Base-by-base conservation (phyloP, 2,329 filamentous ascomycete species). In the Coniochaeta sp. region DNA sequence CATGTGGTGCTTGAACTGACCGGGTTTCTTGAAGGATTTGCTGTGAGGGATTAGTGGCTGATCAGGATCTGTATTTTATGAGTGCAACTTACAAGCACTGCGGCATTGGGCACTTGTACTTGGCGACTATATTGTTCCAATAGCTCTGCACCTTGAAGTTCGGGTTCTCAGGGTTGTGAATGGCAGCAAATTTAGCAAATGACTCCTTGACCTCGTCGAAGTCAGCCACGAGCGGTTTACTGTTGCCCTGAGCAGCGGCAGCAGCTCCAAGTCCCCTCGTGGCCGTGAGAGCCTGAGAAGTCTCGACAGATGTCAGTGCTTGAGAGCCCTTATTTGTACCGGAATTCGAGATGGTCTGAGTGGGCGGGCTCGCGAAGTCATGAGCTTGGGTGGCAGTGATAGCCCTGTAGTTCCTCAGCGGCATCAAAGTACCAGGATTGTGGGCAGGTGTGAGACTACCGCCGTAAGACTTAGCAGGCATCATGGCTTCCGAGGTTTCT, bases 91-190 rank as follows among this genome's bases (percentile, higher is more conserved):
- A 57, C 54, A 57, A 57, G 17, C 54, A 57, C n/a, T 57, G 19
- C 6, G 54, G 54, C 28, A 57, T 57, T 19, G 54, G 54, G 28
- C 54, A 57, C 31, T 57, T 57, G 54, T 57, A 57, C 54, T 57
- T 34, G 9, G 24, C 47, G n/a, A 26, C 31, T n/a, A n/a, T 9
- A 14, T 6, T 12, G 14, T 22, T n/a, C 7, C 31, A 38, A n/a
- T 57, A 57, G 31, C 6, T 11, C 17, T 36, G 31, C 16, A 26
- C 31, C 6, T 16, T 16, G 47, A 52, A 52, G 24, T 31, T 7
- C 47, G 7, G 22, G 24, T 52, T 52, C 47, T 5, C 31, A 6
- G 47, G 47, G 14, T 52, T 31, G 47, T 52, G 47, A 17, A 3
- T 24, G 6, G 47, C 47, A 31, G 14, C 14, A 17, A 28, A 17